Base-by-base conservation (phyloP, 2,329 filamentous ascomycete species). In the Bipolaris zeicola region DNA sequence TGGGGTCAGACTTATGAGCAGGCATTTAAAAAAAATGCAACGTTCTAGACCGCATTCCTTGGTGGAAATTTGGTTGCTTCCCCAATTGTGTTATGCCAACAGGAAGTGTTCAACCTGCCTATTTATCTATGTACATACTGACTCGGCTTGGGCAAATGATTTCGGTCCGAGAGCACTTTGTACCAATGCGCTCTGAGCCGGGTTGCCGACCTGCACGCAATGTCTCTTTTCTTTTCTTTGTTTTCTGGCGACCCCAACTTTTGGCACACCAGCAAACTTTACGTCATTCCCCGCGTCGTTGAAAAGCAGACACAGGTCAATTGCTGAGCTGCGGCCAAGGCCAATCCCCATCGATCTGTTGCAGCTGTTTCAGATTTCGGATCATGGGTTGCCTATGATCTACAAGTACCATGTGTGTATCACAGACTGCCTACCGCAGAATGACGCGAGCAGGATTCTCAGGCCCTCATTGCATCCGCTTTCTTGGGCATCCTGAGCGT, bases 291-390 rank as follows among this genome's bases (percentile, higher is more conserved):
- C 20, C 28, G 10, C 20, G 22, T 24, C 28, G 31, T 46, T 55
- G 47, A 41, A 28, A 43, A 45, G 34, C 16, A 41, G 45, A 33
- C 33, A 18, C 26, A 16, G 11, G 36, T 41, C 41, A 24, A 55
- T 31, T 26, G 34, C 45, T 46, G 47, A 52, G 48, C 49, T 28
- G 36, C 47, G 3, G 37, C 37, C 33, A 41, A 13, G 16, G 10
- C 10, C 36, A 42, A 48, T 36, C 18, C 45, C 52, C 47, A 52
- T 36, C 39, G 26, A 22, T 34, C 28, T 36, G 22, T 37, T 42
- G 38, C 41, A 16, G 34, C 31, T 13, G 52, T 55, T 55, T 55
- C 52, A 55, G 47, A 55, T 51, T 28, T 50, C 16, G 28, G 20
- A 33, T 51, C 50, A 51, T 36, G 36, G 36, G 22, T 26, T 18